Evolutionary conservation across 164 flowering plant species (phyloP).

Genomic region (Brasenia schreberi): DNA sequence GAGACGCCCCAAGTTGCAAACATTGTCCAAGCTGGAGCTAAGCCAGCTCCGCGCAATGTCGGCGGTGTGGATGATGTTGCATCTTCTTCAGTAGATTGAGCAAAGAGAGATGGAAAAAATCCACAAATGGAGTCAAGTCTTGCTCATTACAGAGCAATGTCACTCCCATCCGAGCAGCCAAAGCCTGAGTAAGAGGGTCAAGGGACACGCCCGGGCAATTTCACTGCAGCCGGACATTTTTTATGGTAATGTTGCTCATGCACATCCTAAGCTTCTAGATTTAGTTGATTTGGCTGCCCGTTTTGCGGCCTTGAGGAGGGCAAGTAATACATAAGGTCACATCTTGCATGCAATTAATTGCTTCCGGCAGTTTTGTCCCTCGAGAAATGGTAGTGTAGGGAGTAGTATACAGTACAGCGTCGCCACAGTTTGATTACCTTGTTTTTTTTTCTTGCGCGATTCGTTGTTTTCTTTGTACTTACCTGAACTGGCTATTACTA

Average conservation of each 20-base stretch:
- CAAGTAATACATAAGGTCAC: constrained; percentile 2
- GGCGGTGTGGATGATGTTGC: constrained; percentile 11
- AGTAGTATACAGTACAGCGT: too few relatives aligned
- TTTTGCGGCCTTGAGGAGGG: constrained; percentile 56
- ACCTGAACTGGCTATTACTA: too few relatives aligned
- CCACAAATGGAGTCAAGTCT: constrained; percentile 13
- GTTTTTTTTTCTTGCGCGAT: too few relatives aligned
- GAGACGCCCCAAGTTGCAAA: constrained; percentile 27
- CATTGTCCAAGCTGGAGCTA: constrained; percentile 21
- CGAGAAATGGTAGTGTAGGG: not conserved
- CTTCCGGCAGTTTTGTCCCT: not conserved
- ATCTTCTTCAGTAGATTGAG: not conserved
- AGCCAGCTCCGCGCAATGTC: constrained; percentile 11
- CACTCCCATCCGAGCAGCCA: constrained; percentile 54
- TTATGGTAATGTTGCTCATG: not conserved
- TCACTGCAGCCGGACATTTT: constrained; percentile 38
- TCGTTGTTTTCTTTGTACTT: too few relatives aligned
- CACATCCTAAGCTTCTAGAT: constrained; percentile 55
- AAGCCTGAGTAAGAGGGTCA: constrained; percentile 22
- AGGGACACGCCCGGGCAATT: constrained; percentile 40
- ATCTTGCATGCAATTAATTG: not conserved
- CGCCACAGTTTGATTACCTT: too few relatives aligned
- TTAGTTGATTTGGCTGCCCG: constrained; percentile 45
- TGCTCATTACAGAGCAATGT: constrained; percentile 35
- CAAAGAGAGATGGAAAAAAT: constrained; percentile 11